A percentile compares a stretch with the other conserved stretches of the same genome.
Conservation (phyloP, 2,329 filamentous ascomycete genomes). For the Moelleriella libera region DNA sequence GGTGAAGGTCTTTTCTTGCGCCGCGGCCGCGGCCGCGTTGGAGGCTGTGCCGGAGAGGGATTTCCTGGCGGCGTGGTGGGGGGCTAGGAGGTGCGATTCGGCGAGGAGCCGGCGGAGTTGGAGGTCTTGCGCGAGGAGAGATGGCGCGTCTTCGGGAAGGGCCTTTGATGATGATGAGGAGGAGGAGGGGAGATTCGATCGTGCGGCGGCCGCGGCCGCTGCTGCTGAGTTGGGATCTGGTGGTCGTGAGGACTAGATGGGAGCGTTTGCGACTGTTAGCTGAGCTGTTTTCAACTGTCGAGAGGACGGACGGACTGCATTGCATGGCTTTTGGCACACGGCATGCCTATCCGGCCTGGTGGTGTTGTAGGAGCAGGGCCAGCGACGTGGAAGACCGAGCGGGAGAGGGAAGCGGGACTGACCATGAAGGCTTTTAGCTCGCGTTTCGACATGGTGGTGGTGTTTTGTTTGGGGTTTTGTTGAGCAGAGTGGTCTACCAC, state of each 20-base stretch:
- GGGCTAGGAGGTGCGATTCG: slow-evolving; percentile 72
- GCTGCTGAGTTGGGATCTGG: slow-evolving; percentile 15
- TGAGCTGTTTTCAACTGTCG: too few species aligned
- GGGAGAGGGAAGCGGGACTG: slow-evolving; percentile 2
- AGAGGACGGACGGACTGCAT: too few species aligned
- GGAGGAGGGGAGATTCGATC: slow-evolving; percentile 4
- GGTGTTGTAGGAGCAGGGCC: background rate
- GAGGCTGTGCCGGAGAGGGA: slow-evolving; percentile 24
- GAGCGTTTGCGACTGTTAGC: background rate
- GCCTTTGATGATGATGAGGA: slow-evolving; percentile 6
- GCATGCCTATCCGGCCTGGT: too few species aligned
- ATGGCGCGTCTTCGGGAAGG: slow-evolving; percentile 42
- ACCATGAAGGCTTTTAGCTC: slow-evolving; percentile 73
- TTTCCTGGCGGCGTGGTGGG: slow-evolving; percentile 30
- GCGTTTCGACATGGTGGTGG: slow-evolving; percentile 39
- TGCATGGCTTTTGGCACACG: background rate
- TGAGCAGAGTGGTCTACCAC: slow-evolving; percentile 44
- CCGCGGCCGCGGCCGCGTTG: slow-evolving; percentile 10
- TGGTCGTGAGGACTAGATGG: slow-evolving; percentile 31
- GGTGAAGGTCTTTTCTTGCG: slow-evolving; percentile 27
- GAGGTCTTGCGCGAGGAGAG: slow-evolving; percentile 79
- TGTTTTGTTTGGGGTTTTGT: slow-evolving; percentile 18
- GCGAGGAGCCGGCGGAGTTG: slow-evolving; percentile 79
- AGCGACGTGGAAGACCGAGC: background rate
- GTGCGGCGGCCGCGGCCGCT: slow-evolving; percentile 5